Base-by-base conservation (phyloP, 78 protist genomes). In the Dictyostelium citrinum region DNA sequence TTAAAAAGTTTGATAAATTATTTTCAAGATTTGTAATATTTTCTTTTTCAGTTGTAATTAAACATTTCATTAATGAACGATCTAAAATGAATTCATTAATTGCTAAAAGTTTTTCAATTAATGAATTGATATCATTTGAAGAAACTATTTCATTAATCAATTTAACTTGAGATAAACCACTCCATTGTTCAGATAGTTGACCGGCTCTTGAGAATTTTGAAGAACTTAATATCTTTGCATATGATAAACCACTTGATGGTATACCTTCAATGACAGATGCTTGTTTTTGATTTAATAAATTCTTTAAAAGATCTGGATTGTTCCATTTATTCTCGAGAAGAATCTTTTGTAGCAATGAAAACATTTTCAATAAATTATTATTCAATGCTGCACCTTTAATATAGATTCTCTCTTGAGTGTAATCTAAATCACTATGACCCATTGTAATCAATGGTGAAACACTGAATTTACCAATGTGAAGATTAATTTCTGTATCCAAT, bases 281-380 rank as follows among this genome's bases (percentile, higher is more conserved):
- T 77, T 86, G 92, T 22, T 43, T 74, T 79, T 91, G 95, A 29
- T 51, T 43, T 17, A 91, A 7, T 10, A 91, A 45, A 29, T 43
- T 82, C 45, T 83, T 91, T 11, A 91, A 29, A 1, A 91, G 90
- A 49, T 91, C 91, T n/a, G 81, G 81, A 46, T 91, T 84, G 4
- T 91, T 82, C 90, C 90, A 82, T 27, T 45, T 27, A 71, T 83
- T 83, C 4, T 84, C 90, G 11, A 61, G 37, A 4, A 91, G 55
- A 1, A 91, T 43, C 43, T 82, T 84, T 2, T 51, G 71, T 83
- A 39, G 49, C 0, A 93, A 11, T 29, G 33, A 29, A 78, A 93
- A 93, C 92, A 93, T 84, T 22, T 93, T 84, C 1, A 77, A 76
- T 0, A 79, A 5, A 46, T 93, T 93, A 29, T 37, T 31, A 35